A percentile compares a stretch with the other conserved stretches of the same genome.
These are phyloP conservation scores for Coemansia biformis DNA, from an alignment of 192 early-diverging fungal genomes.

Conservation along the genomic window DNA sequence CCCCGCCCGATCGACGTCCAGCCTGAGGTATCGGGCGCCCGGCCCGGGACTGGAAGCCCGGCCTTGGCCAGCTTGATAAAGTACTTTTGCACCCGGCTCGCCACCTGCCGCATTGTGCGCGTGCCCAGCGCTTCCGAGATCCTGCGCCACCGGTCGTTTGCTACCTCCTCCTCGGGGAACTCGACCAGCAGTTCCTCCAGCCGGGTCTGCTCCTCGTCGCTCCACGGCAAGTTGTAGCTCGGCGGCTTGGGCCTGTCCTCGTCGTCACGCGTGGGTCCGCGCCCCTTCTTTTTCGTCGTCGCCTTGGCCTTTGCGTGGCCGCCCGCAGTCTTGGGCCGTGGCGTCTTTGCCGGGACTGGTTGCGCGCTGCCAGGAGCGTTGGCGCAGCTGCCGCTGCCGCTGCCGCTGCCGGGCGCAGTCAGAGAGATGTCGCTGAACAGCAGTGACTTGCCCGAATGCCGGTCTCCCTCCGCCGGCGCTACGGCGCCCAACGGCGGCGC, in stretches of 20 bases:
- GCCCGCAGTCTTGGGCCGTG: no score
- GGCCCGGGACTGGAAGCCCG: conserved; percentile 65
- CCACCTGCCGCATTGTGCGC: conserved; percentile 66
- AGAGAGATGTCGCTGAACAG: conserved; percentile 3
- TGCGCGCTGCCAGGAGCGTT: no score
- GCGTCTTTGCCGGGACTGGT: no score
- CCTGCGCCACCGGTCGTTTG: conserved; percentile 63
- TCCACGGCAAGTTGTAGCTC: conserved; percentile 65
- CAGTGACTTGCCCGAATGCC: conserved; percentile 8
- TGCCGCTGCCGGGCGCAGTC: neutral
- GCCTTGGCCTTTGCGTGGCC: conserved; percentile 1
- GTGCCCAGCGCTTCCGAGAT: conserved; percentile 66
- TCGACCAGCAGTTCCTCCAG: conserved; percentile 57
- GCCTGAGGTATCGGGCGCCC: conserved; percentile 53
- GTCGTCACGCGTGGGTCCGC: conserved; percentile 3
- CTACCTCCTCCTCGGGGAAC: conserved; percentile 68
- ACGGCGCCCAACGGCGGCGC: neutral
- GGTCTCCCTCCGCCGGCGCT: neutral
- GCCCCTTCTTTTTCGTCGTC: no score
- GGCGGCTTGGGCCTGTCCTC: conserved; percentile 46
- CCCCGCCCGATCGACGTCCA: conserved; percentile 22
- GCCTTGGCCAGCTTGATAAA: conserved; percentile 72
- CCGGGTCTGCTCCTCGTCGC: conserved; percentile 61
- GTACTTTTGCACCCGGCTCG: conserved; percentile 74
- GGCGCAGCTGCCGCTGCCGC: neutral